Evolutionary conservation across 2,329 filamentous ascomycete species (phyloP).

Genomic region (Lasiodiplodia citricola): DNA sequence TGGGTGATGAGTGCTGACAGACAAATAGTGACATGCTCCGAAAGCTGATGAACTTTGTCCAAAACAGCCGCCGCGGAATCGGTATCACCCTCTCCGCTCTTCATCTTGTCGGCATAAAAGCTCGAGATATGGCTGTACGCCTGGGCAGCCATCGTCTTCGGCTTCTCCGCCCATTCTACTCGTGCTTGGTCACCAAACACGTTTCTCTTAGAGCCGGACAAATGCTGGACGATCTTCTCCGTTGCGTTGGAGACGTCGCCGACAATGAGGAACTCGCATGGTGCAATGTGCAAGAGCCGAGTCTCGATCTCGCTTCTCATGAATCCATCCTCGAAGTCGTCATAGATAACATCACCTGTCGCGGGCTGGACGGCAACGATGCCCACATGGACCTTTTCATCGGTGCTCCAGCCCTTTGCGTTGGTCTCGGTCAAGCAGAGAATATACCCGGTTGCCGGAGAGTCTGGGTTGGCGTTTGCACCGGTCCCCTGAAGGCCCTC

Average conservation of each 20-base stretch:
- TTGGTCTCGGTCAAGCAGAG: constrained; percentile 89
- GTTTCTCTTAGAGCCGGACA: constrained; percentile 86
- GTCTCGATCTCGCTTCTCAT: constrained; percentile 98
- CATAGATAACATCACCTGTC: constrained; percentile 94
- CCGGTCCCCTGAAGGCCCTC: constrained; percentile 71
- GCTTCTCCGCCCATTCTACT: constrained; percentile 77
- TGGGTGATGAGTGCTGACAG: constrained; percentile 96
- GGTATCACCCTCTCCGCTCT: constrained; percentile 52
- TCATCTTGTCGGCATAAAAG: constrained; percentile 89
- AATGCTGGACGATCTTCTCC: constrained; percentile 87
- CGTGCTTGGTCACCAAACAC: constrained; percentile 90
- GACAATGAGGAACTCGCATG: constrained; percentile 92
- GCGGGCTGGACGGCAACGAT: constrained; percentile 93
- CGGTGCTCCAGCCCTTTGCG: constrained; percentile 79
- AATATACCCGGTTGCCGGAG: constrained; percentile 78
- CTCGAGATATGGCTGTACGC: constrained; percentile 87
- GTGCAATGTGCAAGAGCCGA: constrained; percentile 89
- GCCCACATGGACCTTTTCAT: constrained; percentile 92
- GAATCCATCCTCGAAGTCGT: constrained; percentile 95
- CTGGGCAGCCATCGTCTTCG: constrained; percentile 82
- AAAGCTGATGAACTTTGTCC: constrained; percentile 83
- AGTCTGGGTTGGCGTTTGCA: constrained; percentile 59
- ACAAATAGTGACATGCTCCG: constrained; percentile 86
- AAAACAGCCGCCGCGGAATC: constrained; percentile 66
- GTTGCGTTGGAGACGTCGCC: constrained; percentile 89